Conservation (phyloP, 176 grass and related monocot genomes). For the Chloris gayana region DNA sequence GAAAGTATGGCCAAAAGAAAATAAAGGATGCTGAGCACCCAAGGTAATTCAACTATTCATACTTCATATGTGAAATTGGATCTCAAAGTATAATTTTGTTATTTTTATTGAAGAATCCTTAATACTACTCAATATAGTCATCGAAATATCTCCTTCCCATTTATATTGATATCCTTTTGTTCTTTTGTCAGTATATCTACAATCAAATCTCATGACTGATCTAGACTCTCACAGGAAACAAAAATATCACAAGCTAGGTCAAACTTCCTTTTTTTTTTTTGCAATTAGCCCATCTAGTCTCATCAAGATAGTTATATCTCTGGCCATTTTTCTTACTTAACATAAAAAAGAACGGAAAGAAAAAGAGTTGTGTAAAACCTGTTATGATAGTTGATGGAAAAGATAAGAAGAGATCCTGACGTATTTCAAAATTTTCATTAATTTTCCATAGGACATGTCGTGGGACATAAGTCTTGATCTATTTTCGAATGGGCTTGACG, state of each 20-base stretch:
- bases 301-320: background rate
- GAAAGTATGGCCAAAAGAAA: conserved; percentile 77
- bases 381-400: too few relatives aligned
- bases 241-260: background rate
- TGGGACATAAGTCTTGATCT: too few relatives aligned
- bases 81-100: background rate
- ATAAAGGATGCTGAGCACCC: conserved; percentile 57
- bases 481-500: too few relatives aligned
- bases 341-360: too few relatives aligned
- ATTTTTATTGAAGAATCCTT: background rate
- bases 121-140: background rate
- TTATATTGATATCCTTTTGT: background rate
- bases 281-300: background rate
- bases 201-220: background rate
- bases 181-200: background rate
- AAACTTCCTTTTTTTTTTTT: background rate
- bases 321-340: too few relatives aligned
- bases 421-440: too few relatives aligned
- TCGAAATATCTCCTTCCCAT: background rate
- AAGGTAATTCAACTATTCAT: conserved; percentile 45
- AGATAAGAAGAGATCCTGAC: too few relatives aligned
- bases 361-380: too few relatives aligned
- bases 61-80: background rate
- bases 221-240: background rate
- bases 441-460: too few relatives aligned